Conservation (phyloP, 1,139 yeast species). For the Geotrichum klebahnii region DNA sequence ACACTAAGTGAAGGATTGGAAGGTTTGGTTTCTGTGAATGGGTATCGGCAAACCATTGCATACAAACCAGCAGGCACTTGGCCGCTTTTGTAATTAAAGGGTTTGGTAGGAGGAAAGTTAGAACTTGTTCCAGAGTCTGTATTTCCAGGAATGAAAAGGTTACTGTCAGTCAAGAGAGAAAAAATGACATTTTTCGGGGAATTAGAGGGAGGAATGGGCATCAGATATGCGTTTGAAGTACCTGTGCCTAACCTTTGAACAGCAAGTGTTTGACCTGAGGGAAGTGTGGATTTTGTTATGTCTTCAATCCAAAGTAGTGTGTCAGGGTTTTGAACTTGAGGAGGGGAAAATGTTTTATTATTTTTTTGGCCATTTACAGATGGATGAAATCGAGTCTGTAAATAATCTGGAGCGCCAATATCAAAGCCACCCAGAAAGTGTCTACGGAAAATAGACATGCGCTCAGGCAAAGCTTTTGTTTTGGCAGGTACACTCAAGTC, state of each 20-base stretch:
- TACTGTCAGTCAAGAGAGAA: constrained; percentile 5
- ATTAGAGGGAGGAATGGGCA: constrained; percentile 1
- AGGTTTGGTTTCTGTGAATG: constrained; percentile 19
- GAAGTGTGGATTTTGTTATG: constrained; percentile 6
- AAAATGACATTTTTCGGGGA: neutral
- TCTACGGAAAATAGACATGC: constrained; percentile 57
- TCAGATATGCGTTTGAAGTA: neutral
- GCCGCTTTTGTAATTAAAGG: constrained; percentile 7
- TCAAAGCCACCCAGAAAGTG: constrained; percentile 44
- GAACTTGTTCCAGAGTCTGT: no score
- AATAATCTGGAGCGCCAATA: constrained; percentile 18
- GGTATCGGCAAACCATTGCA: constrained; percentile 28
- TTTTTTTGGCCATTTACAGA: constrained; percentile 12
- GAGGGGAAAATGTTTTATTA: constrained; percentile 14
- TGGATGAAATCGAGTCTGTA: constrained; percentile 18
- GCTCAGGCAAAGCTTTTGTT: constrained; percentile 48
- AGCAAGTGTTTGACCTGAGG: constrained; percentile 5
- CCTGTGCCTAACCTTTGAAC: constrained; percentile 9
- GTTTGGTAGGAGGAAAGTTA: neutral
- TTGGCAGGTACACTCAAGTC: constrained; percentile 50
- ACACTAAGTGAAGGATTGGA: constrained; percentile 22
- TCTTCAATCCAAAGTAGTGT: constrained; percentile 20
- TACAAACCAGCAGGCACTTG: constrained; percentile 25
- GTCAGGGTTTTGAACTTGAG: constrained; percentile 17
- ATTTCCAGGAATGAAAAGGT: constrained; percentile 2